Base-by-base conservation (phyloP, 768 basidiomycete species). In the Rhizopogon vesiculosus region DNA sequence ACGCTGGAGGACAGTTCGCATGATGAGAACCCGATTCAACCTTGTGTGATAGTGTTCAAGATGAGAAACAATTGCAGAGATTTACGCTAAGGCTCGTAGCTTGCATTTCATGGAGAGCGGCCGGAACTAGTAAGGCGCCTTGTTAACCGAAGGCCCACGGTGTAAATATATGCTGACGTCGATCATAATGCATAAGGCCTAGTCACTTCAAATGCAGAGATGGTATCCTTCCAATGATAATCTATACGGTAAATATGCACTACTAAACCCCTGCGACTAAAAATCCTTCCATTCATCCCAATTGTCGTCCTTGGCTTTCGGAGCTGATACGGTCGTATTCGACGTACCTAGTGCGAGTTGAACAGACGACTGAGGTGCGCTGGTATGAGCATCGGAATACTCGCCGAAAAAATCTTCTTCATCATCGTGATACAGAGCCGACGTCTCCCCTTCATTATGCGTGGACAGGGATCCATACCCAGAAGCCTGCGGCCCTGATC, bases 281-380 rank as follows among this genome's bases (percentile, higher is more conserved):
- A 90, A 90, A 66, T 89, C 87, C 69, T 90, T 85, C 89, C 89
- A 91, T 48, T 88, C 88, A 58, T 86, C 83, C 84, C 89, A 90
- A 42, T 81, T 83, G 58, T 78, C 82, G 50, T 75, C 75, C 65
- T 76, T 75, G 18, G 72, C 64, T 10, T 67, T 57, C 19, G 69
- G 59, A 4, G 72, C 62, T 8, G 65, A 58, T 19, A 33, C 46
- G 13, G 65, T 53, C 33, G 66, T 59, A 28, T 64, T 58, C 5
- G 56, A 46, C 25, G 55, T 45, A 31, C 56, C 49, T 33, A 58
- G 35, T 28, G 61, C 15, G 40, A 31, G 56, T 16, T 59, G 43
- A 22, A 49, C 25, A 19, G 59, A 40, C 12, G 50, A 52, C 43
- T 39, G 57, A 56, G 64, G 61, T 25, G 64, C 54, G 40, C 59